Evolutionary conservation across 345 rosid species (phyloP), one percentile per base, ranked within the genome.

Genomic region (Streptanthus diversifolius): DNA sequence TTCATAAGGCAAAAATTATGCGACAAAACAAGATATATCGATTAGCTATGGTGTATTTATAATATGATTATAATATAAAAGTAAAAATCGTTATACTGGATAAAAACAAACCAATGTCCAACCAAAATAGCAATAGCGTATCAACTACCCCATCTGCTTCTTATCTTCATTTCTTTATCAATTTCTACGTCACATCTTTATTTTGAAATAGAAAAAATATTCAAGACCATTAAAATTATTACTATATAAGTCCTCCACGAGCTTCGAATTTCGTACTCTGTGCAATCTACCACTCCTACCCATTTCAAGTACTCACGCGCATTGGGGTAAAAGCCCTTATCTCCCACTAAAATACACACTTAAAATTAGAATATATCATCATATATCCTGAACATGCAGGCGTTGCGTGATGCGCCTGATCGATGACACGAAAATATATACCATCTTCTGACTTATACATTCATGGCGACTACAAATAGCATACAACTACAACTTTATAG

Each of bases 141-240:
- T 70, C 56, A 76, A 70, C 80, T 2, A 76, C 67, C 80, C 67
- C 76, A 76, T 49, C 70, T 65, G 66, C 67, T 52, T 68, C 78
- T 62, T 70, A 71, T 80, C 70, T 76, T 25, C 29, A 2, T 19
- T 33, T 61, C 36, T 54, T 41, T 14, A n/a, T 74, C 40, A 57
- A 19, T 59, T 33, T 2, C 7, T 51, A 13, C 33, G 25, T 24
- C 17, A 5, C 18, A 25, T 29, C 27, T 57, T 37, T 66, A 48
- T 11, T 53, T 22, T 14, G 2, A 22, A 22, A 22, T 4, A 33
- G 10, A 6, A 49, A 12, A 51, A 24, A 3, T 18, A 49, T 40
- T 43, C 37, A 37, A 36, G 29, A 58, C 36, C 27, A 40, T 67
- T 58, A 21, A 58, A 35, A 44, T 19, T 41, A 29, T 58, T 27